phyloP scores from a whole-genome alignment of 2,329 filamentous ascomycete species.

The Ophiostoma sp. region DNA sequence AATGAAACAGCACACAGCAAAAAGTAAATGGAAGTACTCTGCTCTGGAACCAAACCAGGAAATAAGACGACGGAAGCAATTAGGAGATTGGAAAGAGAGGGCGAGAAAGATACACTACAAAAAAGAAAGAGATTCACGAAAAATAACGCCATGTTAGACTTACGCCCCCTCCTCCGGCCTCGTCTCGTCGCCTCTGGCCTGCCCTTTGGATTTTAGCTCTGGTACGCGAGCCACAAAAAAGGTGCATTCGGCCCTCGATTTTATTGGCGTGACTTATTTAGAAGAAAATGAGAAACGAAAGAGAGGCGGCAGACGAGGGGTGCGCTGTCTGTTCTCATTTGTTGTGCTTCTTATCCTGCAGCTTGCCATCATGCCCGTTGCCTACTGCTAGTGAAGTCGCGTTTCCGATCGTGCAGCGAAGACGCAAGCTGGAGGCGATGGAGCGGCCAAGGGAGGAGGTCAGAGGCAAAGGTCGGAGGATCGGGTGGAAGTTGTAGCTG shows the following conservation, averaged over 20 bases:
- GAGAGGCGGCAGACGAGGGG: not conserved
- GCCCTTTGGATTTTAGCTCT: not conserved
- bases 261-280: not conserved
- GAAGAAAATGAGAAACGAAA: not conserved
- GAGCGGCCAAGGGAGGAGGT: not conserved
- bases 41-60: not conserved
- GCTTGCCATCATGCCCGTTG: not conserved
- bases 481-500: not conserved
- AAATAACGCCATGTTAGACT: not conserved
- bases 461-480: not conserved
- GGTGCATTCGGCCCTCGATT: not conserved
- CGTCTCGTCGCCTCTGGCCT: not conserved
- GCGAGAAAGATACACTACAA: not conserved
- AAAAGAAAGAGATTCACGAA: not conserved
- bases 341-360: not conserved
- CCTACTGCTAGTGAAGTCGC: not conserved
- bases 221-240: not conserved
- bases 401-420: not conserved
- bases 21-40: not conserved
- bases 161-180: constrained; percentile 2
- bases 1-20: not conserved
- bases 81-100: not conserved
- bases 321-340: not conserved
- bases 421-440: not conserved
- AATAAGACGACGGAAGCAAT: not conserved